A percentile compares a stretch with the other conserved stretches of the same genome.
phyloP scores from a whole-genome alignment of 1,284 basidiomycete species.

The Neonothopanus nambi region DNA sequence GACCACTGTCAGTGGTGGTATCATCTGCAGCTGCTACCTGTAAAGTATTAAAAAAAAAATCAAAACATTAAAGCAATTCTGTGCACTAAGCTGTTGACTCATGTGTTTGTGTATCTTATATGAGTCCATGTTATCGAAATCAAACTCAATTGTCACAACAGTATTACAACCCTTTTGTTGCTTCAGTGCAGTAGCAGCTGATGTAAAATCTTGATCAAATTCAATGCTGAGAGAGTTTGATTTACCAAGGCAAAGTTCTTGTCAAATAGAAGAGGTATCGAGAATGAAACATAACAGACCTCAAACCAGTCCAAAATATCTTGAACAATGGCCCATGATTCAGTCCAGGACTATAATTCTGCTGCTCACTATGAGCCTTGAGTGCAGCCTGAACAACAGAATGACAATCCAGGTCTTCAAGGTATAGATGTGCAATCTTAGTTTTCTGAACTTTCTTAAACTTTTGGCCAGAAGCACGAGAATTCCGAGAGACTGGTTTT shows the following conservation, averaged over 20 bases:
- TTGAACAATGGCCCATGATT: constrained; percentile 23
- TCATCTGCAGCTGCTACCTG: not conserved
- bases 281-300: constrained; percentile 15
- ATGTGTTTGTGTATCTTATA: constrained; percentile 5
- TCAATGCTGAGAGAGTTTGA: not conserved
- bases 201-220: not conserved
- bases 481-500: constrained; percentile 3
- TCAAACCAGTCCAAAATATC: constrained; percentile 22
- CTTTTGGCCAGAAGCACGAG: too few relatives aligned
- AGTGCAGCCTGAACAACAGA: too few relatives aligned
- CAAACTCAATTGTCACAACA: constrained; percentile 17
- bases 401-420: too few relatives aligned
- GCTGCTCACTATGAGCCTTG: too few relatives aligned
- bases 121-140: constrained; percentile 18
- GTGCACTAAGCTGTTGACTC: not conserved
- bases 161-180: constrained; percentile 15
- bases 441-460: too few relatives aligned
- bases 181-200: not conserved
- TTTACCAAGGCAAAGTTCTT: not conserved
- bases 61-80: constrained; percentile 1
- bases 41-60: too few relatives aligned
- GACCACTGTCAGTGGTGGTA: not conserved
- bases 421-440: too few relatives aligned
- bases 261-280: not conserved
- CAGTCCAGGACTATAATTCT: constrained; percentile 17